Evolutionary conservation across 106 monocot genomes (phyloP), one percentile per base, ranked within the genome.

Genomic region (Dendrobium nobile): DNA sequence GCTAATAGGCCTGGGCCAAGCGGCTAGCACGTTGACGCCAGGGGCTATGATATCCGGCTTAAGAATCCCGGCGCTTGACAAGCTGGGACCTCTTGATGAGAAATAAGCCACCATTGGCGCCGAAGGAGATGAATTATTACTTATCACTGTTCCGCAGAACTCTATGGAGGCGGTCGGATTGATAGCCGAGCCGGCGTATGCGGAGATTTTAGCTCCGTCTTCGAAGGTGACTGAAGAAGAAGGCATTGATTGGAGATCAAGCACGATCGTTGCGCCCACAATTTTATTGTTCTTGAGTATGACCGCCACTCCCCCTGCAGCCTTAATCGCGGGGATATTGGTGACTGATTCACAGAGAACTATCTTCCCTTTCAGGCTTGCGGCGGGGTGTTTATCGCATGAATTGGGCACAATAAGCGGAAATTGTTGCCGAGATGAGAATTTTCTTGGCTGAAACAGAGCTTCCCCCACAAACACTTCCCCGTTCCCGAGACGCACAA

Each of bases 11-110:
- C 13, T 55, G 1, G 43, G 77, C 87, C 90, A 87, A 7, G 80
- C 90, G 0, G 87, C 87, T 26, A 90, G 79, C 20, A 87, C 51
- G 72, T 81, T 87, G 15, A 87, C 78, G 2, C 85, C 87, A 2
- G 87, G 90, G 7, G 81, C 87, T 20, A 74, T 73, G 28, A 87
- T 45, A 61, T 90, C 90, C 2, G 90, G 87, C 79, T 87, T 85
- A 19, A 85, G 54, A 54, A 87, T 78, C 15, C 33, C 41, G 0
- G 73, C 75, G 40, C 33, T 83, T 0, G 27, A 27, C 0, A 5
- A 0, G 83, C 81, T 81, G 3, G 90, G 90, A 0, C 90, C 90
- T 4, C 90, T 51, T 5, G 90, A 87, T 8, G 90, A 90, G 84
- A 90, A 90, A 45, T 15, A 83, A 19, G 81, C 77, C 7, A 90